Evolutionary conservation across 345 rosid genomes (phyloP).

Genomic region (Linum trigynum): DNA sequence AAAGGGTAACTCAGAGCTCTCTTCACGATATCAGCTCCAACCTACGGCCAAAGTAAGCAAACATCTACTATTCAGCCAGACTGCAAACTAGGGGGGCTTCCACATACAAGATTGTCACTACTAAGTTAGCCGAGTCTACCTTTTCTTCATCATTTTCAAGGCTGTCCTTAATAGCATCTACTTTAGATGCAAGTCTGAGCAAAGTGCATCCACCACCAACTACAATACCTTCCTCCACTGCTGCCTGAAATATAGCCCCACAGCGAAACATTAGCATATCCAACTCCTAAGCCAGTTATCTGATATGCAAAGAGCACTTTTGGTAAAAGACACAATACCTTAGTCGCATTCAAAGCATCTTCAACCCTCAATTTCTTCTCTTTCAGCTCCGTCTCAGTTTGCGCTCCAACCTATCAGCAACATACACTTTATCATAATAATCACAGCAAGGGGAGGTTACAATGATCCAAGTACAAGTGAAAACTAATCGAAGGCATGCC

Average conservation of each 20-base stretch:
- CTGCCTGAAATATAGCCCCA: not conserved
- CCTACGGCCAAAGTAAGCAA: not conserved
- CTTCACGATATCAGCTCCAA: conserved; percentile 12
- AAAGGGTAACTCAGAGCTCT: conserved; percentile 11
- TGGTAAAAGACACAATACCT: not conserved
- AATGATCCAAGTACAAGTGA: not conserved
- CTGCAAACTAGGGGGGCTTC: too few relatives aligned
- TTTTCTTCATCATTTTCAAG: conserved; percentile 86
- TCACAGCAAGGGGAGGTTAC: not conserved
- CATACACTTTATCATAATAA: not conserved
- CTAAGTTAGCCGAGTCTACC: conserved; percentile 23
- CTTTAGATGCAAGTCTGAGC: conserved; percentile 9
- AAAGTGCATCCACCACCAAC: conserved; percentile 13
- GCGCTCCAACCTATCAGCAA: conserved; percentile 8
- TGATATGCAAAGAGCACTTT: not conserved
- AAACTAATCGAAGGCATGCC: not conserved
- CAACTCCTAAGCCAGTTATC: not conserved
- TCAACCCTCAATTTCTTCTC: conserved; percentile 10
- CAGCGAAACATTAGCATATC: not conserved
- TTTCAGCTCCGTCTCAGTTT: conserved; percentile 10
- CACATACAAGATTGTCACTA: too few relatives aligned
- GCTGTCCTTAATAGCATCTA: conserved; percentile 37
- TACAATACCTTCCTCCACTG: conserved; percentile 11
- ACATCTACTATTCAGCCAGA: not conserved
- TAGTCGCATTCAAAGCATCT: conserved; percentile 11